Base-by-base conservation (phyloP, 768 basidiomycete genomes). In the Termitomyces sp. region DNA sequence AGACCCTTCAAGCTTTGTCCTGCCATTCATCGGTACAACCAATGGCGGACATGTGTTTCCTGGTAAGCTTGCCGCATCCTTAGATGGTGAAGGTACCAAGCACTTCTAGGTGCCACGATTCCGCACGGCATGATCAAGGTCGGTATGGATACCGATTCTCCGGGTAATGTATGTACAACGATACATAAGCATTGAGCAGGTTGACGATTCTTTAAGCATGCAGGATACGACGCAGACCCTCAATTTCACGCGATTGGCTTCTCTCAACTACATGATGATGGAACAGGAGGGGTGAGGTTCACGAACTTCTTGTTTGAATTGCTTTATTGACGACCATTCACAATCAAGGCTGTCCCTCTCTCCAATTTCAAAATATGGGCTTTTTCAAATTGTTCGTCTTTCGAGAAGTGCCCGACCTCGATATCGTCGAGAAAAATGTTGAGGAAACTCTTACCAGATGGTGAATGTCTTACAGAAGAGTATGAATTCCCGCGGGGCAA, bases 121-220 rank as follows among this genome's bases (percentile, higher is more conserved):
- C 86, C 86, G 2, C 84, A 86, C 69, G 85, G 86, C n/a, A 84
- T 86, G 85, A 77, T 81, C 16, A 87, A 87, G 70, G 78, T 73
- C 2, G 85, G 85, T 7, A 80, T 86, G 78, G 85, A 87, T 64
- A 86, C 84, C 0, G 82, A 86, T 62, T 83, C 83, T 13, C 81
- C 83, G 3, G 81, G 77, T 64, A 83, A 83, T 65, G 83, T 83
- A 61, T 34, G 75, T 66, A 26, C 15, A 51, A 29, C 44, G 28
- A 24, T 42, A 20, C 53, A n/a, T 33, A 44, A 13, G 42, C 24
- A 36, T 24, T 33, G 16, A 39, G 9, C 22, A 45, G 28, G 28
- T 48, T 48, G 60, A 59, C 15, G 9, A 39, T 8, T 24, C 52
- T 15, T 55, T 16, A 57, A 81, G 78, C 78, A 79, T 59, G 78